phyloP scores from a whole-genome alignment of 345 rosid species.

The Firmiana major region DNA sequence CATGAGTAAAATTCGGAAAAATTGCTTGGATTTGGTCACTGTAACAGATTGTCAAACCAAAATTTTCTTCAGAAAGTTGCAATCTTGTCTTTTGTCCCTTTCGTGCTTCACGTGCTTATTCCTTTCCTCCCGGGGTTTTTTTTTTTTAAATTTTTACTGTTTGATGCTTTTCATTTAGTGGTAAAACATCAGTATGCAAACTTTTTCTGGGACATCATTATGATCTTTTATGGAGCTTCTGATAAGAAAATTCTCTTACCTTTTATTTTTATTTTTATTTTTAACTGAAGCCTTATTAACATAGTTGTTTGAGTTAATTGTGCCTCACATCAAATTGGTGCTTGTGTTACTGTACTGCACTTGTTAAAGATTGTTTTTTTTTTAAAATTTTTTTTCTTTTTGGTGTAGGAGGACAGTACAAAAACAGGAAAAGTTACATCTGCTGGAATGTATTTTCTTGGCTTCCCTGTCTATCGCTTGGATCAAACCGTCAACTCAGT shows the following conservation, averaged over 20 bases:
- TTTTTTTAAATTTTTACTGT: background rate
- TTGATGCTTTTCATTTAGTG: background rate
- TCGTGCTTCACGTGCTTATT: background rate
- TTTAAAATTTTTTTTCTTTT: slow-evolving; percentile 4
- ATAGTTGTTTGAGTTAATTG: background rate
- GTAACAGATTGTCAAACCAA: background rate
- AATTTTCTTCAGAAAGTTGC: slow-evolving; percentile 9
- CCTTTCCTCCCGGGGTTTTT: background rate
- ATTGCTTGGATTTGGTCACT: background rate
- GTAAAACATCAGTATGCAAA: background rate
- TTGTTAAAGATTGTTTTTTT: background rate
- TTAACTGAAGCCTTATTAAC: background rate
- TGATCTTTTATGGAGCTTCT: background rate
- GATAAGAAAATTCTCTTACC: background rate
- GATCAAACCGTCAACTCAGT: slow-evolving; percentile 81
- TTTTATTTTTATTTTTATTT: background rate
- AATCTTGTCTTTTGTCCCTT: background rate
- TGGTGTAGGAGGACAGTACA: slow-evolving; percentile 73
- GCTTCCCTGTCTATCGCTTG: slow-evolving; percentile 88
- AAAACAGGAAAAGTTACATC: slow-evolving; percentile 81
- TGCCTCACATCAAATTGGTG: background rate
- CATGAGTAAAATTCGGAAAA: background rate
- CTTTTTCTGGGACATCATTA: background rate
- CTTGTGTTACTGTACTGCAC: background rate
- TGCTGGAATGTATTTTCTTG: slow-evolving; percentile 97